A percentile compares a stretch with the other conserved stretches of the same genome.
phyloP scores from a whole-genome alignment of 192 early-diverging fungal genomes.

The Podila clonocystis region DNA sequence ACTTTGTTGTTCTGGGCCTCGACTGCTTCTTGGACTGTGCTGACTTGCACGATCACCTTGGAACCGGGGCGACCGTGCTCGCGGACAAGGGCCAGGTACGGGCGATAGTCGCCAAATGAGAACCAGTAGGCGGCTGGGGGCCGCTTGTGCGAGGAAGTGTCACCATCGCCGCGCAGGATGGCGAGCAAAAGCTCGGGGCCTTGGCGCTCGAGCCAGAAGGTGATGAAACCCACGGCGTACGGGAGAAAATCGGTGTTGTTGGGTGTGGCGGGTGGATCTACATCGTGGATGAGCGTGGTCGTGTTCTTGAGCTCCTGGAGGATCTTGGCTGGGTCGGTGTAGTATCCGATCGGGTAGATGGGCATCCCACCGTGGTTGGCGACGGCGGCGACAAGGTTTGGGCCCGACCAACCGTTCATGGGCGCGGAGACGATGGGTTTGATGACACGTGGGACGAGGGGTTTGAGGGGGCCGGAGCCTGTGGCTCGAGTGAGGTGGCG shows the following conservation, averaged over 20 bases:
- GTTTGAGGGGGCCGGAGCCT: background rate
- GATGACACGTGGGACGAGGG: constrained; percentile 15
- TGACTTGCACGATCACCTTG: constrained; percentile 57
- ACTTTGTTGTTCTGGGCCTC: constrained; percentile 45
- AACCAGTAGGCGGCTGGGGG: constrained; percentile 58
- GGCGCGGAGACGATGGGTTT: constrained; percentile 56
- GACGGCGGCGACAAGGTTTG: constrained; percentile 51
- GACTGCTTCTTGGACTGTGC: constrained; percentile 56
- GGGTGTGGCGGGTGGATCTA: background rate
- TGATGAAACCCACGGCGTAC: constrained; percentile 55
- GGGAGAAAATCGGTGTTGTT: constrained; percentile 31
- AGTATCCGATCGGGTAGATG: constrained; percentile 38
- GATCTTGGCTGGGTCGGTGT: constrained; percentile 24
- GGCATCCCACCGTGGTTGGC: constrained; percentile 53
- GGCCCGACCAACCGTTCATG: constrained; percentile 54
- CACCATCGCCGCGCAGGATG: constrained; percentile 19
- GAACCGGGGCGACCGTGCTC: constrained; percentile 22
- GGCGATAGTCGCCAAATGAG: constrained; percentile 55
- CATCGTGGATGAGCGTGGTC: constrained; percentile 5
- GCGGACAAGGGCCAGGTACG: constrained; percentile 38
- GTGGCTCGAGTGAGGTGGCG: constrained; percentile 8
- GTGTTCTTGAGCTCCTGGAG: constrained; percentile 29
- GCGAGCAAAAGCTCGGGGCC: constrained; percentile 47
- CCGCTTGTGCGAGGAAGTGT: background rate
- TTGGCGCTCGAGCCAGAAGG: constrained; percentile 46